Base-by-base conservation (phyloP, 1,139 yeast species). In the Zygosaccharomyces sapae region DNA sequence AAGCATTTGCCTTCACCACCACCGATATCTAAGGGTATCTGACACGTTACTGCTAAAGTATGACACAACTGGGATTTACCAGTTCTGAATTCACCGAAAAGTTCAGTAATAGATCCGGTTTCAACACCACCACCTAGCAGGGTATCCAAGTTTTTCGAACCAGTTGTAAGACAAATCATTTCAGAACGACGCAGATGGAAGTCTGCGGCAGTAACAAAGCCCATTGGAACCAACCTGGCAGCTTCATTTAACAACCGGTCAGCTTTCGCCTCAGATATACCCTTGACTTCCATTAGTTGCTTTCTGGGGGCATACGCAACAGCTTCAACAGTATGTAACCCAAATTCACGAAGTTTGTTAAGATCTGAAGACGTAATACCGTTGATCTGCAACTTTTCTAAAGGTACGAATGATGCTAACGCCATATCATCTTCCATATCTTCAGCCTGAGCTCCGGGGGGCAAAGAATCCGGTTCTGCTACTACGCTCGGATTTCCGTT, bases 1-100 rank as follows among this genome's bases (percentile, higher is more conserved):
- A 94, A 74, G 68, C 97, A 92, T 67, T 94, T 89, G 34, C 99
- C 98, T 71, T 92, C 99, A 44, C 97, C 99, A 49, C 99, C 99
- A 38, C 97, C 97, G 87, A 87, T 86, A 64, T 92, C 97, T 42
- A 92, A 81, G 3, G 98, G 98, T 49, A 92, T 72, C 68, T 92
- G 99, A 66, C 97, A 92, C 2, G 97, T 90, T 8, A 94, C 96
- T 0, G 97, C 96, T 52, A 94, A 74, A 0, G 98, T 94, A 65
- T 94, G 98, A 68, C 98, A 94, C 45, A 92, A 71, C 70, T 92
- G 99, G 4, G 97, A 88, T 67, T 92, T 92, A 43, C 99, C 99
- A 1, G 98, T 92, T 70, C 98, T 81, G 67, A 90, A 94, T 69
- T 92, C 98, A 37, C 99, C 99, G 72, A 88, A 92, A 7, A 90